These are phyloP conservation scores for Aquilaria agallochum DNA, from an alignment of 441 rosid species.

Conservation along the genomic window DNA sequence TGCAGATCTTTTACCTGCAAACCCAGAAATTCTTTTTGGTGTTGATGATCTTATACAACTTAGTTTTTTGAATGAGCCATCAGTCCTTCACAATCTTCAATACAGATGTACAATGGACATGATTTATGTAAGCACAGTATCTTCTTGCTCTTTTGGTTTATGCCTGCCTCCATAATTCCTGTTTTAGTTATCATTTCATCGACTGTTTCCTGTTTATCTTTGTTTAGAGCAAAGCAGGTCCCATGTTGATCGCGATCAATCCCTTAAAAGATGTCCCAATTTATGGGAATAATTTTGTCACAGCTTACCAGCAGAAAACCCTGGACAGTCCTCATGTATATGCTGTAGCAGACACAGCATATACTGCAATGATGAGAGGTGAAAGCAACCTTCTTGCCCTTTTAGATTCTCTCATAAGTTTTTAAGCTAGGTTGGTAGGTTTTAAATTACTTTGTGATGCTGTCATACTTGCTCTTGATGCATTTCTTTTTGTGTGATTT, in stretches of 20 bases:
- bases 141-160: not conserved
- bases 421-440: constrained; percentile 8
- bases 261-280: constrained; percentile 69
- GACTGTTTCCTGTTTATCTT: constrained; percentile 17
- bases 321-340: constrained; percentile 78
- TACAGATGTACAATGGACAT: constrained; percentile 67
- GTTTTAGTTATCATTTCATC: constrained; percentile 16
- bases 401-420: constrained; percentile 1
- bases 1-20: constrained; percentile 85
- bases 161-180: constrained; percentile 5
- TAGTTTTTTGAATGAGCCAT: constrained; percentile 94
- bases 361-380: constrained; percentile 94
- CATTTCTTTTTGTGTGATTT: constrained; percentile 10
- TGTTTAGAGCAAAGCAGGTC: constrained; percentile 90
- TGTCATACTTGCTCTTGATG: constrained; percentile 18
- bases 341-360: constrained; percentile 80
- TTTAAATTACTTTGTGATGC: constrained; percentile 9
- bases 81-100: constrained; percentile 81
- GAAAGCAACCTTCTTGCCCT: constrained; percentile 17
- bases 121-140: constrained; percentile 72
- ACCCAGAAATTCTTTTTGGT: constrained; percentile 85
- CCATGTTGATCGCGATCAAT: constrained; percentile 82
- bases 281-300: constrained; percentile 59
- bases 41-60: constrained; percentile 94
- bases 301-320: constrained; percentile 60